phyloP scores from a whole-genome alignment of 2,329 filamentous ascomycete genomes.

The Cordyceps militaris region DNA sequence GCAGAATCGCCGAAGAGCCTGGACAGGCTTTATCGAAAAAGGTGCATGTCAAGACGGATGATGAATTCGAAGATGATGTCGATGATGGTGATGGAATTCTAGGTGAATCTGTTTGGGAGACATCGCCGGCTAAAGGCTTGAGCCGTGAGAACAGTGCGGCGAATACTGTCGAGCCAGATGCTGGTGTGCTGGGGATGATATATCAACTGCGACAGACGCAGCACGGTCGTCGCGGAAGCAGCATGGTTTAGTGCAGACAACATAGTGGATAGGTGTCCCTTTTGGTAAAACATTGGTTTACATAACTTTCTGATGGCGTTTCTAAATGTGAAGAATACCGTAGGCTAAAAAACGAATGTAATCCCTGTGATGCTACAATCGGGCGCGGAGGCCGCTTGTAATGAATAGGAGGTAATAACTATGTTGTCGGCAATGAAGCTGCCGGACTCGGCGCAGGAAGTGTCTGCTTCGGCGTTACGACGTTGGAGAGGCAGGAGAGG shows the following conservation, averaged over 20 bases:
- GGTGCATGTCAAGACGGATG: conserved; percentile 47
- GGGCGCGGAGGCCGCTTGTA: not conserved
- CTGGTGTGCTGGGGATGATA: conserved; percentile 50
- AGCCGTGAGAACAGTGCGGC: conserved; percentile 46
- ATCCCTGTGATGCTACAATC: not conserved
- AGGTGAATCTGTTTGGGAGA: conserved; percentile 55
- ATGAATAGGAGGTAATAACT: not conserved
- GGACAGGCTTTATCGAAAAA: conserved; percentile 38
- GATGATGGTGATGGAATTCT: conserved; percentile 39
- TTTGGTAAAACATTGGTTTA: not conserved
- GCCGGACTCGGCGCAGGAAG: not conserved
- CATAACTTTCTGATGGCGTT: too few relatives aligned
- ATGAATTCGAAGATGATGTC: conserved; percentile 48
- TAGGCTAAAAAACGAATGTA: not conserved
- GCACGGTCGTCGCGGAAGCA: conserved; percentile 39
- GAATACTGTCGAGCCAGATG: conserved; percentile 39
- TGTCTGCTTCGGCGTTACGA: conserved; percentile 7
- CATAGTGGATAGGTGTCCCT: not conserved
- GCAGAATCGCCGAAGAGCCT: conserved; percentile 49
- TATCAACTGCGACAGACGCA: conserved; percentile 53
- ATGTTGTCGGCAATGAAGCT: not conserved
- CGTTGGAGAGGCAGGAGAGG: too few relatives aligned
- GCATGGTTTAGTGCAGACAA: conserved; percentile 23
- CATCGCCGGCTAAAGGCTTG: conserved; percentile 43
- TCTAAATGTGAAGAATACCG: too few relatives aligned